phyloP scores from a whole-genome alignment of 495 filamentous ascomycete species.

The Choiromyces venosus region DNA sequence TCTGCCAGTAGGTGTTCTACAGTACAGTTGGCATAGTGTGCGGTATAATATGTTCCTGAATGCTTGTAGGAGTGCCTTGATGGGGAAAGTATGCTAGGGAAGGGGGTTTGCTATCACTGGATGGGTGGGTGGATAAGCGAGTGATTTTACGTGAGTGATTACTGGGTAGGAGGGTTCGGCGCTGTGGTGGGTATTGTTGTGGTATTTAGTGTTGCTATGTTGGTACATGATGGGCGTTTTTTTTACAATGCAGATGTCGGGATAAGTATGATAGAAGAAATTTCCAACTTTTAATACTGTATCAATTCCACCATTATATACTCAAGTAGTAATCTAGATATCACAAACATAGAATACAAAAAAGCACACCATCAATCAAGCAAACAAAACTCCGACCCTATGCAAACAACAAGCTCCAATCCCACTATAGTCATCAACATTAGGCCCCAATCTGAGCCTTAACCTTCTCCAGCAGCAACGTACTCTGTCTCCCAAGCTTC shows the following conservation, averaged over 20 bases:
- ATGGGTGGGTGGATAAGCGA: neutral
- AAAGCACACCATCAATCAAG: neutral
- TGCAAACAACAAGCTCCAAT: conserved; percentile 41
- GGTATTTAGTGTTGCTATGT: no score
- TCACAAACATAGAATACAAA: neutral
- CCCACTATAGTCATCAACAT: conserved; percentile 6
- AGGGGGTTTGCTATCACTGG: neutral
- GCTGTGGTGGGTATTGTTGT: no score
- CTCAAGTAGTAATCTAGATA: neutral
- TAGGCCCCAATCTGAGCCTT: conserved; percentile 51
- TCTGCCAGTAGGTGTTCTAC: no score
- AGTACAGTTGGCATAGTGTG: no score
- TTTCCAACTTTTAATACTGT: neutral
- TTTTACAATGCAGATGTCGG: neutral
- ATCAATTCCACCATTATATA: neutral
- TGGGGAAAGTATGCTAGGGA: neutral
- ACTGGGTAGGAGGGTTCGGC: neutral
- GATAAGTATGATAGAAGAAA: neutral
- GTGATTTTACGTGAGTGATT: neutral
- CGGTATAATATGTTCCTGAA: no score
- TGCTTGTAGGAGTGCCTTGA: neutral
- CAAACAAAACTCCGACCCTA: conserved; percentile 10
- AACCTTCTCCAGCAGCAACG: conserved; percentile 73
- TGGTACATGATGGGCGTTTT: no score
- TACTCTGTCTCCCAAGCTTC: conserved; percentile 79